Evolutionary conservation across 352 stramenopile genomes (phyloP), one percentile per base, ranked within the genome.

Genomic region (Globisporangium spinosum): DNA sequence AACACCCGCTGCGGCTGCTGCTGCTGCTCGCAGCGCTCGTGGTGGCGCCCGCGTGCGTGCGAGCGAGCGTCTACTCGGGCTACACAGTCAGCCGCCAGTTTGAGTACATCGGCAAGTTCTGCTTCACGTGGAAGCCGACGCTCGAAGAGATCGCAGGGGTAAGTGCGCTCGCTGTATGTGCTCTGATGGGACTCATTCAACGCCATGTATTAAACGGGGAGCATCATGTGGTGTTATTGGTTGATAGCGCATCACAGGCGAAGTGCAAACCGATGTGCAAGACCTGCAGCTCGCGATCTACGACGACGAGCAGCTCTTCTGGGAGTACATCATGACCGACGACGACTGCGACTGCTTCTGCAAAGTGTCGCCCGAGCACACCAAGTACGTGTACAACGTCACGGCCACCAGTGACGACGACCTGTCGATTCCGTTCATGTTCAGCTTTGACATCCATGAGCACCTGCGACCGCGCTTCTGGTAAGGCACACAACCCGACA

Each of bases 41-140:
- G 43, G 22, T 76, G 29, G 23, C 43, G 17, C 57, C 23, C 32
- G 22, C 67, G 8, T 67, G 40, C 25, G 53, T 56, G 3, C 62
- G 67, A 17, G 84, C 73, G 23, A 86, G 77, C 58, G 67, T 90
- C 49, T 78, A 72, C 64, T 78, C 84, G 25, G 84, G 84, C 20
- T 91, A 89, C 66, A 80, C 81, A 4, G 73, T 92, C 23, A 80
- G 78, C 49, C 74, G 77, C 10, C 83, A 94, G 73, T 93, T 90
- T 71, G 77, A 90, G 64, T 92, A 87, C 70, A 74, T 92, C 38
- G 85, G 83, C 77, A 92, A 92, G 72, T 94, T 93, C 73, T 93
- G 84, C 74, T 94, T 91, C 77, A 82, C 77, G 15, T 93, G 73
- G 70, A 79, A 70, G 57, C 70, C 73, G n/a, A 83, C 75, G 32